Evolutionary conservation across 371 early-diverging fungal genomes (phyloP).

Genomic region (Actinomortierella wolfii): DNA sequence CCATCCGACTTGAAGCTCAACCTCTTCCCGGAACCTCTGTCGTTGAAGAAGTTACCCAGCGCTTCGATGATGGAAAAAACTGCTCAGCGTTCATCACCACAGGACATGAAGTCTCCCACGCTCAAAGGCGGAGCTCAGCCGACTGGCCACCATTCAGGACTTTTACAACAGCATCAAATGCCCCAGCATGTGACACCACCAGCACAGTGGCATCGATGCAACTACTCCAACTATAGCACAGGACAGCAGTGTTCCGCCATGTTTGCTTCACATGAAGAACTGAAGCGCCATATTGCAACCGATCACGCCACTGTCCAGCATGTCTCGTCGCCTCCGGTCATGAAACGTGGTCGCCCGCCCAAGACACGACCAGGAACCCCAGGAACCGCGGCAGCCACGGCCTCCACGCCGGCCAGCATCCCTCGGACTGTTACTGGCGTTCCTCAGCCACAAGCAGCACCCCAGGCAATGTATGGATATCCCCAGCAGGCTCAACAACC

Average conservation of each 20-base stretch:
- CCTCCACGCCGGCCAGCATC: neutral
- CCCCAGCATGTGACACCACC: neutral
- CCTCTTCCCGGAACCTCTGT: slow-evolving; percentile 13
- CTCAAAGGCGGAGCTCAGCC: slow-evolving; percentile 9
- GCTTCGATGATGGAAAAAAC: slow-evolving; percentile 26
- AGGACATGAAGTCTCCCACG: slow-evolving; percentile 5
- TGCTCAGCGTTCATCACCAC: slow-evolving; percentile 12
- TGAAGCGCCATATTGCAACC: slow-evolving; percentile 32
- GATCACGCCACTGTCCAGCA: slow-evolving; percentile 26
- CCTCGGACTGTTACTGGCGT: slow-evolving; percentile 2
- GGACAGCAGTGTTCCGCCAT: slow-evolving; percentile 34
- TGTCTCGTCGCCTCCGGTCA: slow-evolving; percentile 9
- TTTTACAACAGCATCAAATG: neutral
- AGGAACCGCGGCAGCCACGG: slow-evolving; percentile 1
- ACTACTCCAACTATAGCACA: slow-evolving; percentile 29
- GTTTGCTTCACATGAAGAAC: slow-evolving; percentile 19
- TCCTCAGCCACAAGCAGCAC: slow-evolving; percentile 1
- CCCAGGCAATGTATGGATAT: slow-evolving; percentile 3
- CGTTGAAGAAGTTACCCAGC: slow-evolving; percentile 27
- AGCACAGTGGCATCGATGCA: slow-evolving; percentile 31
- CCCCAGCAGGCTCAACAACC: slow-evolving; percentile 7
- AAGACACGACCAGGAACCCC: slow-evolving; percentile 15
- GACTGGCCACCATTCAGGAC: neutral
- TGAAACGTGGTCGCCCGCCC: slow-evolving; percentile 27
- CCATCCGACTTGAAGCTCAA: slow-evolving; percentile 20